Percentiles rank a stretch among this genome's conserved stretches.
These are phyloP conservation scores for Bauhinia variegata DNA, from an alignment of 306 rosid species.

Conservation along the genomic window DNA sequence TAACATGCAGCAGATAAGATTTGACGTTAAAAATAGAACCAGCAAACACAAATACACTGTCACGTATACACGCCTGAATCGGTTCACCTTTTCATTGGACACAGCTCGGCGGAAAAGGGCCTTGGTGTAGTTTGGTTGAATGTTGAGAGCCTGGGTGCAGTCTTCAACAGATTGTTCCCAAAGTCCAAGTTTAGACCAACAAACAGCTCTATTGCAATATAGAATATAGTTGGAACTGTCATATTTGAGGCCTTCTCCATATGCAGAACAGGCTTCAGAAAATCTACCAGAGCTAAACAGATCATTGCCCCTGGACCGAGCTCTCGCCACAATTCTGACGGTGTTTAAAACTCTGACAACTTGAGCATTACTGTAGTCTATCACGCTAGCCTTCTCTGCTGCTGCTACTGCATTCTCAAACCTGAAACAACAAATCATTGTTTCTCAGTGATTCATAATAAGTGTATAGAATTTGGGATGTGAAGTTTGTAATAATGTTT, in stretches of 20 bases:
- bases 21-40: constrained; percentile 2
- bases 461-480: background rate
- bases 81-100: constrained; percentile 75
- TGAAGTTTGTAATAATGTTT: constrained; percentile 18
- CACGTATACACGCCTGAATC: background rate
- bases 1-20: constrained; percentile 18
- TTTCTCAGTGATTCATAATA: constrained; percentile 39
- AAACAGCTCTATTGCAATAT: constrained; percentile 87
- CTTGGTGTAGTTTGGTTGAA: constrained; percentile 80
- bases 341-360: constrained; percentile 56
- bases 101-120: constrained; percentile 85
- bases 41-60: constrained; percentile 2
- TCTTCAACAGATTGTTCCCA: constrained; percentile 92
- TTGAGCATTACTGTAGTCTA: constrained; percentile 61
- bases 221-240: constrained; percentile 70
- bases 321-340: constrained; percentile 74
- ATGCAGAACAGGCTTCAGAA: constrained; percentile 82
- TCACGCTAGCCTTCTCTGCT: constrained; percentile 67
- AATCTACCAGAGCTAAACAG: constrained; percentile 75
- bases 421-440: constrained; percentile 58
- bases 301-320: constrained; percentile 79
- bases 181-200: constrained; percentile 87
- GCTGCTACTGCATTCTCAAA: constrained; percentile 76
- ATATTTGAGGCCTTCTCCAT: constrained; percentile 88
- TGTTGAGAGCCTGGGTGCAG: constrained; percentile 79